These are phyloP conservation scores for Cadophora luteo-olivacea DNA, from an alignment of 2,329 filamentous ascomycete species.

Conservation along the genomic window DNA sequence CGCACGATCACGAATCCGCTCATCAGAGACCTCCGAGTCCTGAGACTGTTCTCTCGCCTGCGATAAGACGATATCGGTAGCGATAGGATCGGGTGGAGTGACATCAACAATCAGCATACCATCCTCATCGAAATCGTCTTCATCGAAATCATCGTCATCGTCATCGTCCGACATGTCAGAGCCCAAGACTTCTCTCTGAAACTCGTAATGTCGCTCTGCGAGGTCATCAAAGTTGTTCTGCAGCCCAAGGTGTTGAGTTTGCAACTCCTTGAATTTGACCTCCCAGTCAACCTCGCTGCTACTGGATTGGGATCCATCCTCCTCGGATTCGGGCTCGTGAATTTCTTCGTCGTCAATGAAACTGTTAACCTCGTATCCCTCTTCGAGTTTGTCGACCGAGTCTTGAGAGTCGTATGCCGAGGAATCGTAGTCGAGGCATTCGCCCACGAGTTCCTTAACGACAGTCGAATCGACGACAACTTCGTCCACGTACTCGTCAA, in stretches of 20 bases:
- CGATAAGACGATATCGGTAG: slow-evolving; percentile 35
- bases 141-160: slow-evolving; percentile 23
- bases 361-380: slow-evolving; percentile 40
- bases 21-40: slow-evolving; percentile 31
- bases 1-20: slow-evolving; percentile 23
- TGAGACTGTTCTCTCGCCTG: slow-evolving; percentile 32
- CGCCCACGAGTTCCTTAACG: slow-evolving; percentile 22
- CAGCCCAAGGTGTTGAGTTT: slow-evolving; percentile 18
- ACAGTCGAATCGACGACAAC: slow-evolving; percentile 4
- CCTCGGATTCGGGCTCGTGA: slow-evolving; percentile 19
- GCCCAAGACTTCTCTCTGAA: slow-evolving; percentile 30
- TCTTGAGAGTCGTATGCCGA: slow-evolving; percentile 43
- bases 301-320: slow-evolving; percentile 13
- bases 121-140: slow-evolving; percentile 27
- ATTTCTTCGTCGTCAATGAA: slow-evolving; percentile 37
- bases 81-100: slow-evolving; percentile 25
- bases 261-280: slow-evolving; percentile 29
- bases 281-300: slow-evolving; percentile 37
- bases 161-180: slow-evolving; percentile 19
- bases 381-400: slow-evolving; percentile 24
- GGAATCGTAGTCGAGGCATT: slow-evolving; percentile 38
- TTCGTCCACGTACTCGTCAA: slow-evolving; percentile 26
- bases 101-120: slow-evolving; percentile 31
- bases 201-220: slow-evolving; percentile 21
- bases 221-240: slow-evolving; percentile 17